Base-by-base conservation (phyloP, 2,329 filamentous ascomycete species). In the Aplosporella prunicola region DNA sequence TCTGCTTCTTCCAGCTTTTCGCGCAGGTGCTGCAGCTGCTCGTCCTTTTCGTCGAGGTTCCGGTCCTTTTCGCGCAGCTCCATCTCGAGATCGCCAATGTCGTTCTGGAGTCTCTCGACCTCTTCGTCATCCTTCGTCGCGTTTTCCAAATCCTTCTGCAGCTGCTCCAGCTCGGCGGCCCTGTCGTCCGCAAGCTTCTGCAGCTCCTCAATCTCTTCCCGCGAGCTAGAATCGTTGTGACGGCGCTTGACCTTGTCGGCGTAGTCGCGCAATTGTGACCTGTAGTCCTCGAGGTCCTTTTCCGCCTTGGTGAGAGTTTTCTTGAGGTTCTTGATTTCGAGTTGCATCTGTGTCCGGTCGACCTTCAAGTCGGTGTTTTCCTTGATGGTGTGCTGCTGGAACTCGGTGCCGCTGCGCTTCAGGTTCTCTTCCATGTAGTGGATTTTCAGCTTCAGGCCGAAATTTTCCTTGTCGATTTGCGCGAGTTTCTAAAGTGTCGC, bases 361-460 rank as follows among this genome's bases (percentile, higher is more conserved):
- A 94, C 87, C 60, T 96, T 96, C 38, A 98, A 76, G 47, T 93
- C 88, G 4, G 91, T 93, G 55, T 98, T 98, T 61, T 98, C 91
- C 55, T 84, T 86, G 18, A 98, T 67, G 3, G 89, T 86, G 20
- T 78, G 78, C 58, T 93, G 82, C 51, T 88, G 93, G 66, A 88
- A 91, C 39, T 88, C 86, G 6, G 85, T 87, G 1, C 89, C 89
- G 38, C 82, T 77, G 57, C 93, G 94, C 36, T 80, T 76, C 33
- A 98, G 64, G 10, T 85, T 84, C 49, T 96, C 86, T 58, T 98
- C 87, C 39, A 98, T 72, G 57, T 93, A 98, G 60, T 96, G 87
- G 36, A 96, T 94, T 61, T 94, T 95, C 50, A 96, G 74, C 61
- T 96, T 96, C 37, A 98, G 70, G 16, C 86, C 86, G 55, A 96